A percentile compares a stretch with the other conserved stretches of the same genome.
phyloP scores from a whole-genome alignment of 768 basidiomycete species.

The Pisolithus albus region DNA sequence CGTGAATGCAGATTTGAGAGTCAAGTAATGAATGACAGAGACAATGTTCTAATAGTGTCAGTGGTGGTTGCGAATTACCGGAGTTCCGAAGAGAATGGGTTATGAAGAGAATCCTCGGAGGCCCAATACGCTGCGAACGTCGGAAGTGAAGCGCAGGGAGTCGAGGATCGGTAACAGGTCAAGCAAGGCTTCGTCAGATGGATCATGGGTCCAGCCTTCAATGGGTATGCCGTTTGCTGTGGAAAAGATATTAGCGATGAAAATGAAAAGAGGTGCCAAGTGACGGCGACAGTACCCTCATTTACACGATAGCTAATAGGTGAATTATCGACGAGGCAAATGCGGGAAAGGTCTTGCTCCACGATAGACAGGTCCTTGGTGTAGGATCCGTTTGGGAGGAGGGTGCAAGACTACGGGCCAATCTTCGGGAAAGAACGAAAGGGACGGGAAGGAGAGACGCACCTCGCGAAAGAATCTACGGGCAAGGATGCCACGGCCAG shows the following conservation, averaged over 20 bases:
- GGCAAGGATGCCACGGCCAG: constrained; percentile 82
- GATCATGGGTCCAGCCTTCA: constrained; percentile 99
- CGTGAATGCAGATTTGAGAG: constrained; percentile 4
- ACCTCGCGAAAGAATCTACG: constrained; percentile 91
- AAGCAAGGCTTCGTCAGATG: constrained; percentile 90
- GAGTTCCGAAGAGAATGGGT: background rate
- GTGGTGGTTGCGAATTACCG: background rate
- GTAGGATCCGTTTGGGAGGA: constrained; percentile 88
- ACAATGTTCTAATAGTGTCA: background rate
- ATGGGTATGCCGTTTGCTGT: constrained; percentile 97
- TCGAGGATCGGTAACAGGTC: constrained; percentile 94
- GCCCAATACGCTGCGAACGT: constrained; percentile 89
- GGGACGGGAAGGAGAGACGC: constrained; percentile 24
- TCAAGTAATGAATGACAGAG: background rate
- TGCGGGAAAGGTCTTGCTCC: constrained; percentile 84
- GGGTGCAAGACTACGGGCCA: constrained; percentile 72
- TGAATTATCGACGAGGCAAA: constrained; percentile 95
- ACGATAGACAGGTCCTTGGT: constrained; percentile 87
- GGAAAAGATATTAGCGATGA: constrained; percentile 1
- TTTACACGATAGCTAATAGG: constrained; percentile 89
- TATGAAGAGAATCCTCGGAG: constrained; percentile 47
- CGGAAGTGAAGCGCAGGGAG: constrained; percentile 90
- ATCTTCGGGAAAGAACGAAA: constrained; percentile 1
- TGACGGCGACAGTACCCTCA: constrained; percentile 56
- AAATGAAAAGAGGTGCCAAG: background rate